Conservation (phyloP, 441 rosid genomes). For the Iberis amara region DNA sequence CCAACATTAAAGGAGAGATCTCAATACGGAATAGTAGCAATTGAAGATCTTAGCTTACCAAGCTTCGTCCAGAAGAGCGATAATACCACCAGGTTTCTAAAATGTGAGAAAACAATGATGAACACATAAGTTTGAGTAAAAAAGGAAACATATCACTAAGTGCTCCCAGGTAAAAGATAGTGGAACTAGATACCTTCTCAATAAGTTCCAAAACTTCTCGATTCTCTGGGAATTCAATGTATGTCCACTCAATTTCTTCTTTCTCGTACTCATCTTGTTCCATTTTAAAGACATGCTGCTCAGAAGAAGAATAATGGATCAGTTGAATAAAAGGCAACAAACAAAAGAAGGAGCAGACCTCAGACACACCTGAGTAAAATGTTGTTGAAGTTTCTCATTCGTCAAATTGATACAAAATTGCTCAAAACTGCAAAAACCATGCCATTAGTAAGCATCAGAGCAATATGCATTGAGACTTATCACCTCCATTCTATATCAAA, state of each 20-base stretch:
- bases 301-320: conserved; percentile 24
- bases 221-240: conserved; percentile 76
- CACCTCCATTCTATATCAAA: conserved; percentile 17
- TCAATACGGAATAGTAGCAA: conserved; percentile 21
- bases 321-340: conserved; percentile 16
- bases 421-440: conserved; percentile 54
- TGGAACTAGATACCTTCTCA: conserved; percentile 57
- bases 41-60: conserved; percentile 51
- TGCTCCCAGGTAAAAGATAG: conserved; percentile 6
- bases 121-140: conserved; percentile 4
- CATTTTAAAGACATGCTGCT: conserved; percentile 86
- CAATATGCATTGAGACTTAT: conserved; percentile 9
- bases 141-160: conserved; percentile 5
- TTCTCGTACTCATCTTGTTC: conserved; percentile 88
- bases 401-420: conserved; percentile 98
- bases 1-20: conserved; percentile 6
- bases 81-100: conserved; percentile 94
- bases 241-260: conserved; percentile 82
- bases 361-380: conserved; percentile 84
- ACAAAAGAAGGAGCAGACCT: conserved; percentile 40
- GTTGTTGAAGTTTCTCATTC: conserved; percentile 96
- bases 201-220: conserved; percentile 70
- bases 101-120: conserved; percentile 27
- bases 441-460: conserved; percentile 23
- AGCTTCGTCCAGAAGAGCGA: conserved; percentile 90